Conservation (phyloP, 176 grass and related monocot species). For the Eleusine coracana region DNA sequence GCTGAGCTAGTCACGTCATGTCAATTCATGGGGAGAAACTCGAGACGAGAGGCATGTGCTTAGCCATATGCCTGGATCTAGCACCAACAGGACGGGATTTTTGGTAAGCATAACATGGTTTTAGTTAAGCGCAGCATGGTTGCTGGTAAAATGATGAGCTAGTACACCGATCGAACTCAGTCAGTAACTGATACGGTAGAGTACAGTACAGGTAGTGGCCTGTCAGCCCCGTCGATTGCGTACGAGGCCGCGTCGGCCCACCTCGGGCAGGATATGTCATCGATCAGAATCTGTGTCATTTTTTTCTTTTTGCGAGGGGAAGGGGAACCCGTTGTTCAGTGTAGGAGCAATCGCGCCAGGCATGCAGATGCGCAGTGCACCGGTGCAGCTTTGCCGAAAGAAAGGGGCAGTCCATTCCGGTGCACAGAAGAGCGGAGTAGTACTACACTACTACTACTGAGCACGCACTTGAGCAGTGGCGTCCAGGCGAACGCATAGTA, state of each 20-base stretch:
- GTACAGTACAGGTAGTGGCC: neutral
- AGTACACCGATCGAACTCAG: neutral
- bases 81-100: neutral
- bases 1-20: neutral
- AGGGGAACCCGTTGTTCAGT: too few species aligned
- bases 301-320: too few species aligned
- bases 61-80: conserved; percentile 7
- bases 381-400: neutral
- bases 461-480: too few species aligned
- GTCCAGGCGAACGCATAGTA: too few species aligned
- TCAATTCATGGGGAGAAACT: conserved; percentile 28
- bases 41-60: conserved; percentile 27
- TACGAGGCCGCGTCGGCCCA: neutral
- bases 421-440: too few species aligned
- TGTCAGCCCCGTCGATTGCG: neutral
- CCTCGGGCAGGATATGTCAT: too few species aligned
- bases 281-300: too few species aligned
- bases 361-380: too few species aligned
- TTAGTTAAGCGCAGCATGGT: conserved; percentile 17
- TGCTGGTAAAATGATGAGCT: conserved; percentile 14
- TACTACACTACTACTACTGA: too few species aligned
- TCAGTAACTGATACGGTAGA: neutral
- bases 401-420: neutral
- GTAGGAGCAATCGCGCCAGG: too few species aligned
- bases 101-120: neutral